phyloP scores from a whole-genome alignment of 495 filamentous ascomycete species.

The Xylaria venustula region DNA sequence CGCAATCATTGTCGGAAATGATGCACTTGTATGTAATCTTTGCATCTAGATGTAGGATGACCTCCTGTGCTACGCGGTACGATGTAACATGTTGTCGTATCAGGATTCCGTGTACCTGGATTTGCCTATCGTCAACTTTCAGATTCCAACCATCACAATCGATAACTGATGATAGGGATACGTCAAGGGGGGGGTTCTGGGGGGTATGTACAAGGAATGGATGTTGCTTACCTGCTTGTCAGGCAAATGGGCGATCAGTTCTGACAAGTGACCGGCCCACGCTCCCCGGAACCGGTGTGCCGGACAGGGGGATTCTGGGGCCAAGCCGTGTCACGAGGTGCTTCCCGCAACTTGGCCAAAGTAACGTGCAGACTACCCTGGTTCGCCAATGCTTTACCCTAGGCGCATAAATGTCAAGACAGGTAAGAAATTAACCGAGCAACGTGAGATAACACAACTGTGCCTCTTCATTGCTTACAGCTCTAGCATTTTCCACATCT shows the following conservation, averaged over 20 bases:
- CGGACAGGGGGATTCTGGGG: slow-evolving; percentile 11
- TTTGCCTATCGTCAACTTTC: neutral
- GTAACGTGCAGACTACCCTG: neutral
- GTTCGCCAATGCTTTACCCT: neutral
- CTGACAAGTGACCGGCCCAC: slow-evolving; percentile 10
- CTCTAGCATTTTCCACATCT: neutral
- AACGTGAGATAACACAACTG: neutral
- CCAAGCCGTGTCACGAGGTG: slow-evolving; percentile 12
- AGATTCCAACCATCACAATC: slow-evolving; percentile 5
- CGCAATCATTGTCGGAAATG: neutral
- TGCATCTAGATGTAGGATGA: neutral
- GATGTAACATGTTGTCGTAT: neutral
- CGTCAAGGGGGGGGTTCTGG: no score
- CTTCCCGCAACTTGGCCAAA: neutral
- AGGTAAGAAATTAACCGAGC: neutral
- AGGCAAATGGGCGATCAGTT: slow-evolving; percentile 13
- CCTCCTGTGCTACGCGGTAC: neutral
- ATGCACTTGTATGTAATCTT: no score
- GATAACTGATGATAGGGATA: neutral
- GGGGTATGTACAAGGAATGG: neutral
- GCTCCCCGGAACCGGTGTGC: slow-evolving; percentile 12
- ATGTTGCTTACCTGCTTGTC: neutral
- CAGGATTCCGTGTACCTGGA: neutral
- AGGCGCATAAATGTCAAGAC: no score
- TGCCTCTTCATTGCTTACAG: neutral